Base-by-base conservation (phyloP, 345 rosid species). In the Cardiospermum halicacabum region DNA sequence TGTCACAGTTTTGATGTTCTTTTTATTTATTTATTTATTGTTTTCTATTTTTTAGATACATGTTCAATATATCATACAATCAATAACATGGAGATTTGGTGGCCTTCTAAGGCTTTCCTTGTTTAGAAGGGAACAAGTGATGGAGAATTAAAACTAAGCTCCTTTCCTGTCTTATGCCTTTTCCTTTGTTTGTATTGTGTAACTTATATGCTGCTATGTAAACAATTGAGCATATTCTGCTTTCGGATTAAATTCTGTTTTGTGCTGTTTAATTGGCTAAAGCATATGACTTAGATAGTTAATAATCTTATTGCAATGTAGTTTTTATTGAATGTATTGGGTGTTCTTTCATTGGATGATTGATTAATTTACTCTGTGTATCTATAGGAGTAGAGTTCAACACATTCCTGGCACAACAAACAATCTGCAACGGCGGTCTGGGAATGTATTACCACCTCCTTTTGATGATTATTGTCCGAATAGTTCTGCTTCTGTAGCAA, bases 371-470 rank as follows among this genome's bases (percentile, higher is more conserved):
- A 28, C 55, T 21, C 74, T 19, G 62, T 74, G 74, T 24, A 54
- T 69, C 77, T 61, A 45, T 56, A 85, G 91, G 95, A 82, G 81
- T 58, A 89, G 91, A 66, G 96, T 90, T 60, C 96, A 88, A 70
- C 88, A 89, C 77, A 83, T 93, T 55, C 81, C 92, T 26, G 88
- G 91, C 65, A 74, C 80, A 48, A 67, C 85, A 71, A 85, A 60
- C 66, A 73, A 73, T 75, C 45, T 75, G 75, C 84, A 77, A 55
- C 58, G 83, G 42, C 81, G 82, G 16, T 66, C 92, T 12, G 97
- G 98, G 66, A 81, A 53, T 75, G 58, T 76, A 71, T 72, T 93
- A 72, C 98, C 98, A 59, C 94, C 94, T 9, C 92, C 98, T 1
- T 3, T 81, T 34, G 90, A 86, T 83, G 91, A 85, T 69, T 79